These are phyloP conservation scores for Onygenales sp. DNA, from an alignment of 2,329 filamentous ascomycete genomes.

Conservation along the genomic window DNA sequence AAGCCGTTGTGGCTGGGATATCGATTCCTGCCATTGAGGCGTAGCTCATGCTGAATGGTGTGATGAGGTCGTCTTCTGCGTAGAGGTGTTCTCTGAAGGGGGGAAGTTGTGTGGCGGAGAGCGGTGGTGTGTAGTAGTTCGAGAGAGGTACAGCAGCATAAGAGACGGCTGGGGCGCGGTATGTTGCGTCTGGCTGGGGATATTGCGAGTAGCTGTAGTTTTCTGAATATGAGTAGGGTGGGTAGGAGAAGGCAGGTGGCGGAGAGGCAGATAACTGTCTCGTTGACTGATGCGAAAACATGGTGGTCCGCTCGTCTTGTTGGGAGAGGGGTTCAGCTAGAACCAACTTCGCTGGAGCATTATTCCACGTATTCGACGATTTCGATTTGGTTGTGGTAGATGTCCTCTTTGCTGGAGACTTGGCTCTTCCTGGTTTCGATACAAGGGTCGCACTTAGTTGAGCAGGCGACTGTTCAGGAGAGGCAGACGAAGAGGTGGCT, in stretches of 20 bases:
- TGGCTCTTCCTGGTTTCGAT: neutral
- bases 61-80: slow-evolving; percentile 46
- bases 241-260: slow-evolving; percentile 46
- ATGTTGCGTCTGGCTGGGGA: slow-evolving; percentile 22
- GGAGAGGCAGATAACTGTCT: slow-evolving; percentile 51
- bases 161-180: slow-evolving; percentile 20
- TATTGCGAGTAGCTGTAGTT: slow-evolving; percentile 28
- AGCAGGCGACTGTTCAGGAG: slow-evolving; percentile 49
- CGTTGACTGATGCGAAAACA: slow-evolving; percentile 51
- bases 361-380: slow-evolving; percentile 15
- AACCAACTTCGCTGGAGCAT: slow-evolving; percentile 9
- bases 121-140: slow-evolving; percentile 29
- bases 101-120: slow-evolving; percentile 25
- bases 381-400: slow-evolving; percentile 16
- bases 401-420: slow-evolving; percentile 10
- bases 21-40: slow-evolving; percentile 50
- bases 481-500: slow-evolving; percentile 52
- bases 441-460: slow-evolving; percentile 28
- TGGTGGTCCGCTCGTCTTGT: slow-evolving; percentile 39
- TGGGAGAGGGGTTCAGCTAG: slow-evolving; percentile 24
- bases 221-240: slow-evolving; percentile 32
- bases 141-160: slow-evolving; percentile 28
- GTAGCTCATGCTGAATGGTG: slow-evolving; percentile 53
- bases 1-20: slow-evolving; percentile 28
- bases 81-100: slow-evolving; percentile 40